phyloP scores from a whole-genome alignment of 2,329 filamentous ascomycete species.

The Cercospora sp. region DNA sequence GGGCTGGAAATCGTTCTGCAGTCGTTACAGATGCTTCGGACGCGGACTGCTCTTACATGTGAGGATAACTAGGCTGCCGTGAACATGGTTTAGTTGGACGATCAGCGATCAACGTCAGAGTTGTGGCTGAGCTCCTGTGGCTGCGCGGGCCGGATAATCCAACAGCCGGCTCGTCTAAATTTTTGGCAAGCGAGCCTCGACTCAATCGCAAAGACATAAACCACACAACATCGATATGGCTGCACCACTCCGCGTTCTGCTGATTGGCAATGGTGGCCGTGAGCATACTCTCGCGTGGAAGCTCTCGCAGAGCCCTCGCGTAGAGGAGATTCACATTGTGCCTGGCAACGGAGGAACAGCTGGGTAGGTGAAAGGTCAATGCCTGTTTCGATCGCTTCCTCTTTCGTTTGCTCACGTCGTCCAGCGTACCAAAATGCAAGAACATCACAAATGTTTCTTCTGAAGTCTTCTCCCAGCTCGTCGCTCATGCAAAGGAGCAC shows the following conservation, averaged over 20 bases:
- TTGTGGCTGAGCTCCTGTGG: slow-evolving; percentile 1
- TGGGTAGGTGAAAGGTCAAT: slow-evolving; percentile 35
- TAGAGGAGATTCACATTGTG: slow-evolving; percentile 69
- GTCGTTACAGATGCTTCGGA: neutral
- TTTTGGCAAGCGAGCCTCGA: neutral
- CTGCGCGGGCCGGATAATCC: neutral
- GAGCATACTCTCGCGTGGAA: slow-evolving; percentile 97
- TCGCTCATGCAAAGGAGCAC: slow-evolving; percentile 71
- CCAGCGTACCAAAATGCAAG: slow-evolving; percentile 37
- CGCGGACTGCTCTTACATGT: neutral
- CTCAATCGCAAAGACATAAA: slow-evolving; percentile 14
- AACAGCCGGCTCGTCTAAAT: neutral
- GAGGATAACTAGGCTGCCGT: neutral
- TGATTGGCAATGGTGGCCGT: slow-evolving; percentile 90
- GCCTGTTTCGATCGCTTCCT: neutral
- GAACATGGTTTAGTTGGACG: neutral
- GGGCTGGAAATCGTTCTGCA: neutral
- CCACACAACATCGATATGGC: slow-evolving; percentile 11
- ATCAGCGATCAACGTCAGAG: neutral
- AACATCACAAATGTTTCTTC: slow-evolving; percentile 70
- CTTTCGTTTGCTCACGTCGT: slow-evolving; percentile 10
- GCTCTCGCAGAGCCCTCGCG: slow-evolving; percentile 74
- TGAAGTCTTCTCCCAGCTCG: slow-evolving; percentile 75
- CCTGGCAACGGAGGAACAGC: slow-evolving; percentile 87
- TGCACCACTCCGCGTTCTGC: slow-evolving; percentile 64